Evolutionary conservation across 2,329 filamentous ascomycete genomes (phyloP).

Genomic region (Phialophora macrospora): DNA sequence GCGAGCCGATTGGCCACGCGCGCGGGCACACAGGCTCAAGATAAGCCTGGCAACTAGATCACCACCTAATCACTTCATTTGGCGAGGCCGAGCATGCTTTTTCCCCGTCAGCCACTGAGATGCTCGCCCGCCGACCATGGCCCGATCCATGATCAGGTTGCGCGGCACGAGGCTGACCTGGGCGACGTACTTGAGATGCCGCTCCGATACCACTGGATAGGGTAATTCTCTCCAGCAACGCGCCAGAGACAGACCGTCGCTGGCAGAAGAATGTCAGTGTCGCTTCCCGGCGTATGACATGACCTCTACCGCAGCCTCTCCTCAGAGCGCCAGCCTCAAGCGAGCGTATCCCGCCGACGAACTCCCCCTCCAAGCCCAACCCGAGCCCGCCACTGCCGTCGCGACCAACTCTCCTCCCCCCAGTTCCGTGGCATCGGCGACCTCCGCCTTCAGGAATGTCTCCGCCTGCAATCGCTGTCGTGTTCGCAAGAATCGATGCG

Average conservation of each 20-base stretch:
- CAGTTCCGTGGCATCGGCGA: constrained; percentile 41
- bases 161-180: constrained; percentile 26
- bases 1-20: background rate
- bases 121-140: constrained; percentile 2
- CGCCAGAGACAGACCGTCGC: constrained; percentile 3
- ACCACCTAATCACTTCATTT: constrained; percentile 11
- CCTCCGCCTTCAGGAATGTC: constrained; percentile 75
- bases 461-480: constrained; percentile 94
- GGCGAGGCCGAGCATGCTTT: constrained; percentile 7
- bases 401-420: constrained; percentile 34
- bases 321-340: constrained; percentile 38
- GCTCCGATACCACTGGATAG: constrained; percentile 13
- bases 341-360: constrained; percentile 39
- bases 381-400: constrained; percentile 19
- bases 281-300: constrained; percentile 34
- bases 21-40: background rate
- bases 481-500: constrained; percentile 90
- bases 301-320: constrained; percentile 35
- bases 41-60: constrained; percentile 12
- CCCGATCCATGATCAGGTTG: background rate
- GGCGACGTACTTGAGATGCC: constrained; percentile 1
- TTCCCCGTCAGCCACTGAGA: constrained; percentile 19
- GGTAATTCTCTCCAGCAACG: constrained; percentile 10
- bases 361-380: constrained; percentile 21
- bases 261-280: constrained; percentile 37